Evolutionary conservation across 352 stramenopile species (phyloP).

Genomic region (Globisporangium uncinulatum): DNA sequence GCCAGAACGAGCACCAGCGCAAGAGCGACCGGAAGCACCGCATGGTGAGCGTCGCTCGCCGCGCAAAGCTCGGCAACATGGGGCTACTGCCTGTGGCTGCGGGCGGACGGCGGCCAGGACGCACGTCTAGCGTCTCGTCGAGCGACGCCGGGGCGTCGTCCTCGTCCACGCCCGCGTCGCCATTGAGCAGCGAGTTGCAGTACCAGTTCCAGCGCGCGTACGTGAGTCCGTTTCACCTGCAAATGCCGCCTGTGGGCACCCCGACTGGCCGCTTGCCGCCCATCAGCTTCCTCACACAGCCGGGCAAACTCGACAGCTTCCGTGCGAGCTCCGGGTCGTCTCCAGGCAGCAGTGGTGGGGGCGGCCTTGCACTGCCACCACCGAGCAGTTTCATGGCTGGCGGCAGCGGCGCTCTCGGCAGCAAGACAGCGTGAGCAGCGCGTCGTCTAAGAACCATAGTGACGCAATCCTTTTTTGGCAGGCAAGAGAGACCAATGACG

Average conservation of each 20-base stretch:
- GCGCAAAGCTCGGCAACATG: constrained; percentile 65
- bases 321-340: constrained; percentile 30
- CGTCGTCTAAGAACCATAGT: not conserved
- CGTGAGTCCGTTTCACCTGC: constrained; percentile 9
- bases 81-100: constrained; percentile 25
- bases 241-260: constrained; percentile 12
- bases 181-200: constrained; percentile 22
- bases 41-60: constrained; percentile 67
- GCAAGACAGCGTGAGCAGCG: constrained; percentile 47
- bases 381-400: constrained; percentile 50
- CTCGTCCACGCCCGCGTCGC: constrained; percentile 25
- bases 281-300: constrained; percentile 72
- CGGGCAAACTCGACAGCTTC: constrained; percentile 60
- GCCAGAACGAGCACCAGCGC: constrained; percentile 82
- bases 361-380: constrained; percentile 26
- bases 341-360: not conserved
- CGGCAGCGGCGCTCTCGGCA: constrained; percentile 24
- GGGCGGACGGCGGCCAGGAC: not conserved
- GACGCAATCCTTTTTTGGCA: not conserved
- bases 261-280: constrained; percentile 46
- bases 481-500: not conserved
- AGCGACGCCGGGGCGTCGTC: constrained; percentile 14
- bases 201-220: constrained; percentile 10
- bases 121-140: constrained; percentile 7
- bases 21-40: constrained; percentile 87